phyloP scores from a whole-genome alignment of 257 asterid species.

The Solanum pinnatisectum region DNA sequence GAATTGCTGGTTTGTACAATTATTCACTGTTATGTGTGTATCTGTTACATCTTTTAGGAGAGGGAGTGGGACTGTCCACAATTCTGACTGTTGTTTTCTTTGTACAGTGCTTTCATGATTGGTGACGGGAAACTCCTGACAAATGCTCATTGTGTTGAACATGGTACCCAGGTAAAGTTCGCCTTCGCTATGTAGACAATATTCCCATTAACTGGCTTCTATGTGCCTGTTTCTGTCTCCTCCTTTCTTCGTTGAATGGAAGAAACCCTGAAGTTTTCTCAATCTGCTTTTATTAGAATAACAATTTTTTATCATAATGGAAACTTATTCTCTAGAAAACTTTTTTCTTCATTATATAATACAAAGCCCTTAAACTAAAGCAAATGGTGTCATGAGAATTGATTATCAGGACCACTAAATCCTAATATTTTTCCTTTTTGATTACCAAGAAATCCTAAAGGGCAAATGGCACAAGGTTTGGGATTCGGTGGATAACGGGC shows the following conservation, averaged over 20 bases:
- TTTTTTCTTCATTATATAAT: neutral
- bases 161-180: conserved; percentile 60
- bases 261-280: neutral
- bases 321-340: neutral
- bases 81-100: conserved; percentile 3
- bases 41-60: neutral
- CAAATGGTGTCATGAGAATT: neutral
- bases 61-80: neutral
- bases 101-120: conserved; percentile 86
- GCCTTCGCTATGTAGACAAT: neutral
- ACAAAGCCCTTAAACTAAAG: neutral
- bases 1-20: neutral
- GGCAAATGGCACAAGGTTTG: neutral
- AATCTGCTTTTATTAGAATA: neutral
- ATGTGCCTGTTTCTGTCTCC: neutral
- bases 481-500: neutral
- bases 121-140: conserved; percentile 91
- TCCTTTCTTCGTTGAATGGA: neutral
- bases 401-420: neutral
- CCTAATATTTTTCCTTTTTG: neutral
- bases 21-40: neutral
- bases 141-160: conserved; percentile 95
- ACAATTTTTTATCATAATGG: neutral
- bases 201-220: neutral
- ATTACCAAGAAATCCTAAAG: neutral